Percentiles rank a stretch among this genome's conserved stretches.
phyloP scores from a whole-genome alignment of 2,329 filamentous ascomycete species.

The Aspergillus fumigatiaffinis region DNA sequence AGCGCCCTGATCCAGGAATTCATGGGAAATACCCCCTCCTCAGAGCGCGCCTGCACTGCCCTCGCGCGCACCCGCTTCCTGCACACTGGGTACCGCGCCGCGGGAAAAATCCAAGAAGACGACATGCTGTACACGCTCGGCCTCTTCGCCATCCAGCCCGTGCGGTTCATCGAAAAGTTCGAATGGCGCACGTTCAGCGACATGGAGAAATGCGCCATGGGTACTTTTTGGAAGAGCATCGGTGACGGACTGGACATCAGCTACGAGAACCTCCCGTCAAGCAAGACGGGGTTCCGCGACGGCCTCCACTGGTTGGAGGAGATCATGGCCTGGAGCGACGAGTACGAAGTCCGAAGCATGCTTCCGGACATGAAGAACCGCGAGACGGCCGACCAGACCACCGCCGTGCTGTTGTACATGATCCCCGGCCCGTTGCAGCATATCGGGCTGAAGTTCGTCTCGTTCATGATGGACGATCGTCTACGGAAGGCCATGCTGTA shows the following conservation, averaged over 20 bases:
- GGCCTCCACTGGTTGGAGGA: slow-evolving; percentile 53
- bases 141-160: slow-evolving; percentile 63
- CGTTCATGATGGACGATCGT: slow-evolving; percentile 60
- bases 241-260: slow-evolving; percentile 67
- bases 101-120: slow-evolving; percentile 57
- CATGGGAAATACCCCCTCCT: slow-evolving; percentile 41
- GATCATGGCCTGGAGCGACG: slow-evolving; percentile 47
- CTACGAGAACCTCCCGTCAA: slow-evolving; percentile 44
- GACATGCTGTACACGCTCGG: slow-evolving; percentile 64
- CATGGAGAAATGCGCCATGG: slow-evolving; percentile 64
- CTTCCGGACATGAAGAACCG: slow-evolving; percentile 50
- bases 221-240: slow-evolving; percentile 66
- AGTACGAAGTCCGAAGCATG: slow-evolving; percentile 60
- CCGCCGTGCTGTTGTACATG: slow-evolving; percentile 58
- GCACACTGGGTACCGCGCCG: slow-evolving; percentile 54
- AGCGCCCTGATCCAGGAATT: slow-evolving; percentile 49
- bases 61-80: slow-evolving; percentile 63
- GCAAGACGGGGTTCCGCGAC: slow-evolving; percentile 42
- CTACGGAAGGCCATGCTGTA: slow-evolving; percentile 64
- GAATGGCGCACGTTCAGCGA: slow-evolving; percentile 68
- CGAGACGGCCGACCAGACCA: slow-evolving; percentile 55
- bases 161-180: slow-evolving; percentile 59
- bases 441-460: slow-evolving; percentile 50
- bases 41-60: slow-evolving; percentile 46
- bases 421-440: slow-evolving; percentile 46